A percentile compares a stretch with the other conserved stretches of the same genome.
These are phyloP conservation scores for Terana coerulea DNA, from an alignment of 768 basidiomycete species.

Conservation along the genomic window DNA sequence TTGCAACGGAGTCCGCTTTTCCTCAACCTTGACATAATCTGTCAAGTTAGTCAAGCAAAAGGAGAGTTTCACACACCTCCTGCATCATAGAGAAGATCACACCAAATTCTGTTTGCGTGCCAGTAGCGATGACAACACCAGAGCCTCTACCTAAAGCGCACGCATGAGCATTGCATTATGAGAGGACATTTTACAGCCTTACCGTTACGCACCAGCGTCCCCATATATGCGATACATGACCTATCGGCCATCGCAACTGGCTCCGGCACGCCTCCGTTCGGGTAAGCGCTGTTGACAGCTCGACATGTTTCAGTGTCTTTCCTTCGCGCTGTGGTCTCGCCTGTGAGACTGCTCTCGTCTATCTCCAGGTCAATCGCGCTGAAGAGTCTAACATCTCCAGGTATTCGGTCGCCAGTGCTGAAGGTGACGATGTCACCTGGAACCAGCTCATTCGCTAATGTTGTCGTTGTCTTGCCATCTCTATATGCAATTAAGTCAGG, in stretches of 20 bases:
- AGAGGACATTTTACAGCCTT: slow-evolving; percentile 12
- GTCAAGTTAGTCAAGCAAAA: neutral
- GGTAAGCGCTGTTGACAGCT: slow-evolving; percentile 32
- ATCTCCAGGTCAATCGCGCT: slow-evolving; percentile 86
- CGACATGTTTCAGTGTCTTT: slow-evolving; percentile 62
- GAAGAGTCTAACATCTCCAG: slow-evolving; percentile 86
- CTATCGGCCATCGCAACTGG: slow-evolving; percentile 73
- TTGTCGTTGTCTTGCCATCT: slow-evolving; percentile 64
- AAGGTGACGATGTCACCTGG: slow-evolving; percentile 92
- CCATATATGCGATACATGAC: slow-evolving; percentile 91
- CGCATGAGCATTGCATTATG: neutral
- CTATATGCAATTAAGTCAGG: slow-evolving; percentile 16
- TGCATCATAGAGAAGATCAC: slow-evolving; percentile 99
- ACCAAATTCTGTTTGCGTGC: slow-evolving; percentile 89
- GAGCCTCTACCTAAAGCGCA: slow-evolving; percentile 59
- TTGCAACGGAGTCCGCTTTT: slow-evolving; percentile 90
- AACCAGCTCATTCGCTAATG: slow-evolving; percentile 96
- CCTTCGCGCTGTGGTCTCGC: slow-evolving; percentile 79
- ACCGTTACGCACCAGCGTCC: slow-evolving; percentile 91
- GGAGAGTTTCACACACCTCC: slow-evolving; percentile 48
- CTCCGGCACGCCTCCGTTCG: slow-evolving; percentile 25
- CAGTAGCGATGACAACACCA: slow-evolving; percentile 85
- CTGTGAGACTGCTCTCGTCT: slow-evolving; percentile 93
- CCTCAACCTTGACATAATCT: slow-evolving; percentile 51
- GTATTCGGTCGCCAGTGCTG: slow-evolving; percentile 88